Conservation (phyloP, 1,284 basidiomycete species). For the Trametes versicolor region DNA sequence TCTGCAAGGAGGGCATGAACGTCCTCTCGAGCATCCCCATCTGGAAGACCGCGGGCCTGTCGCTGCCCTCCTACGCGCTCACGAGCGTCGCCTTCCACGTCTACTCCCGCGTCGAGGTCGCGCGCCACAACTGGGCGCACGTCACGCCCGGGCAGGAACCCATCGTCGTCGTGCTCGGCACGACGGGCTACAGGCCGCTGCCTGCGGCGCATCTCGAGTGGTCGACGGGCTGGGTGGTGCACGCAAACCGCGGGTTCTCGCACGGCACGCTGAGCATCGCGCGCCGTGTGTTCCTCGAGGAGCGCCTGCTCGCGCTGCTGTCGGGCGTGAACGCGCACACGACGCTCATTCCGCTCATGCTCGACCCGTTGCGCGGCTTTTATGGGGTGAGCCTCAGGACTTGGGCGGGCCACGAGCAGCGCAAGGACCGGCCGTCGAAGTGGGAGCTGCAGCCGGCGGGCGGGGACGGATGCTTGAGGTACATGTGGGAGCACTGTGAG, state of each 20-base stretch:
- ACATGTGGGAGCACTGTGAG: conserved; percentile 43
- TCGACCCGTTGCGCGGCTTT: conserved; percentile 40
- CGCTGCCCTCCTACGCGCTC: conserved; percentile 39
- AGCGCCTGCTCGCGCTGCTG: conserved; percentile 41
- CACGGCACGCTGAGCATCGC: conserved; percentile 45
- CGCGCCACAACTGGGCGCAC: conserved; percentile 37
- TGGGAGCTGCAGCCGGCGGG: conserved; percentile 38
- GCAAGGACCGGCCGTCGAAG: conserved; percentile 38
- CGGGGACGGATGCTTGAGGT: conserved; percentile 34
- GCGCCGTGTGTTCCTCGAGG: conserved; percentile 43
- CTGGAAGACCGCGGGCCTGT: conserved; percentile 33
- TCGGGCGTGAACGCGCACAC: conserved; percentile 43
- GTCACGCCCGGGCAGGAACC: conserved; percentile 35
- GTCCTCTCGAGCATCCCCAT: conserved; percentile 46
- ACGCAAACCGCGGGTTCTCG: conserved; percentile 37
- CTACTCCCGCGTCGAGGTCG: conserved; percentile 37
- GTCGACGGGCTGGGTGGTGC: conserved; percentile 40
- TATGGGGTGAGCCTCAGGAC: conserved; percentile 42
- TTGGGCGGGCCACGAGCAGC: conserved; percentile 41
- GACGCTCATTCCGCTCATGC: conserved; percentile 44
- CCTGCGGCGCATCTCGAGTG: conserved; percentile 37
- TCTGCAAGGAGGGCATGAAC: conserved; percentile 40
- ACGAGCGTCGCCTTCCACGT: conserved; percentile 45
- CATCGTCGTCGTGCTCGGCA: conserved; percentile 44
- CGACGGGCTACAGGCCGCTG: conserved; percentile 38